A percentile compares a stretch with the other conserved stretches of the same genome.
phyloP scores from a whole-genome alignment of 345 rosid species.

The Raphanus sativus region DNA sequence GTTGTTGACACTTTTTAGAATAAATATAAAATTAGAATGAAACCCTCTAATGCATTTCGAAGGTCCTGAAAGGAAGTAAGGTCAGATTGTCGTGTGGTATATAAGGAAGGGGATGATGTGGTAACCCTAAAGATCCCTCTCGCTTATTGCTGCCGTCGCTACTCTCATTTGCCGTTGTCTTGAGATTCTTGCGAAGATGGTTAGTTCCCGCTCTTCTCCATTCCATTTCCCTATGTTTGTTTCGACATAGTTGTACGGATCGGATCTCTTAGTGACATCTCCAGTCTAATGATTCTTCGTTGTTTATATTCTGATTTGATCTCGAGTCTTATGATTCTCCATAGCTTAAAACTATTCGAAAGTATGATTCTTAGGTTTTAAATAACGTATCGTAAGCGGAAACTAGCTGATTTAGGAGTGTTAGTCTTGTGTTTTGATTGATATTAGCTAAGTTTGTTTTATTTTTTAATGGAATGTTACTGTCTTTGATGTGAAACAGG shows the following conservation, averaged over 20 bases:
- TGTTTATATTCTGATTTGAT: background rate
- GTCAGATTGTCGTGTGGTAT: background rate
- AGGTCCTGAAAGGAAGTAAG: background rate
- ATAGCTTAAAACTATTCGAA: no score
- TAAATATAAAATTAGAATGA: background rate
- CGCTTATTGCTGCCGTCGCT: constrained; percentile 10
- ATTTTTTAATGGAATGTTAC: background rate
- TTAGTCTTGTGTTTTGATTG: background rate
- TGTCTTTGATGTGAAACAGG: constrained; percentile 33
- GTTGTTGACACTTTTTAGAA: no score
- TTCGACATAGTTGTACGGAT: background rate
- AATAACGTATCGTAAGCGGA: background rate
- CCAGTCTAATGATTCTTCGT: background rate
- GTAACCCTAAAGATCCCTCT: constrained; percentile 28
- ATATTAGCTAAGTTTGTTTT: background rate
- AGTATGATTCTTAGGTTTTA: background rate
- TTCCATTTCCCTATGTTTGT: background rate
- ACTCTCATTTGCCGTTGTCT: constrained; percentile 14
- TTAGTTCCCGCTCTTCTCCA: background rate
- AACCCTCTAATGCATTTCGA: background rate
- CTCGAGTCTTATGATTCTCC: background rate
- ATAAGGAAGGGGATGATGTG: background rate
- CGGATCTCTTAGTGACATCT: background rate
- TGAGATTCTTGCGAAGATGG: constrained; percentile 32
- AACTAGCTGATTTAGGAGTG: background rate